Conservation (phyloP, 352 stramenopile genomes). For the Phytopythium aichiense region DNA sequence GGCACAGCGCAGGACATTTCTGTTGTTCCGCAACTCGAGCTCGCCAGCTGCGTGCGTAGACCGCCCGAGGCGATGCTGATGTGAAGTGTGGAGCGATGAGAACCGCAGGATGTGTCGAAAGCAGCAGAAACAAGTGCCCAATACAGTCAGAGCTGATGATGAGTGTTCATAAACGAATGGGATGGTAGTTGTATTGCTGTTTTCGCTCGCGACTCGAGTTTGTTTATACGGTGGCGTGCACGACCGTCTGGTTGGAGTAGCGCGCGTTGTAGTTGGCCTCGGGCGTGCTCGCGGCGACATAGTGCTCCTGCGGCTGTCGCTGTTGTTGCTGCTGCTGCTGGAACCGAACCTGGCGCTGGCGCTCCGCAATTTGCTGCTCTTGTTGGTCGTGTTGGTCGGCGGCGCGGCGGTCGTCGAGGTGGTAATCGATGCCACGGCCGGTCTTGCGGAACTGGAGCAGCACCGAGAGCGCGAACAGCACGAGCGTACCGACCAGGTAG, state of each 20-base stretch:
- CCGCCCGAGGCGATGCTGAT: too few relatives aligned
- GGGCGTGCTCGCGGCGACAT: background rate
- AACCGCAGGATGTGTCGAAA: too few relatives aligned
- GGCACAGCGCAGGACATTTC: too few relatives aligned
- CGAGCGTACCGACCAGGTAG: slow-evolving; percentile 50
- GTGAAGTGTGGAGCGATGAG: too few relatives aligned
- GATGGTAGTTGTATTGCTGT: background rate
- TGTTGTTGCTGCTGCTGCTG: slow-evolving; percentile 1
- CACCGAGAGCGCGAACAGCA: slow-evolving; percentile 42
- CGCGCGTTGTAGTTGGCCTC: slow-evolving; percentile 6
- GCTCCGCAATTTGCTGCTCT: background rate
- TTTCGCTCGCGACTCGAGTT: background rate
- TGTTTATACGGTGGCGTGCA: slow-evolving; percentile 2
- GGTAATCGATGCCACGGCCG: slow-evolving; percentile 31
- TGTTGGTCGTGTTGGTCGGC: background rate
- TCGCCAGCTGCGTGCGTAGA: too few relatives aligned
- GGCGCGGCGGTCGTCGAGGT: slow-evolving; percentile 15
- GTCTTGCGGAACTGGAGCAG: slow-evolving; percentile 48
- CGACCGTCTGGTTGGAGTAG: background rate
- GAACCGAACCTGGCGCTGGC: background rate
- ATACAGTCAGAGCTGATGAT: background rate
- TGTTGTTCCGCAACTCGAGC: too few relatives aligned
- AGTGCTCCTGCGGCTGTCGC: slow-evolving; percentile 4
- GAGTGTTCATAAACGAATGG: background rate
- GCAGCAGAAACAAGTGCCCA: too few relatives aligned